Conservation (phyloP, 352 stramenopile genomes). For the Phytophthora syringae region DNA sequence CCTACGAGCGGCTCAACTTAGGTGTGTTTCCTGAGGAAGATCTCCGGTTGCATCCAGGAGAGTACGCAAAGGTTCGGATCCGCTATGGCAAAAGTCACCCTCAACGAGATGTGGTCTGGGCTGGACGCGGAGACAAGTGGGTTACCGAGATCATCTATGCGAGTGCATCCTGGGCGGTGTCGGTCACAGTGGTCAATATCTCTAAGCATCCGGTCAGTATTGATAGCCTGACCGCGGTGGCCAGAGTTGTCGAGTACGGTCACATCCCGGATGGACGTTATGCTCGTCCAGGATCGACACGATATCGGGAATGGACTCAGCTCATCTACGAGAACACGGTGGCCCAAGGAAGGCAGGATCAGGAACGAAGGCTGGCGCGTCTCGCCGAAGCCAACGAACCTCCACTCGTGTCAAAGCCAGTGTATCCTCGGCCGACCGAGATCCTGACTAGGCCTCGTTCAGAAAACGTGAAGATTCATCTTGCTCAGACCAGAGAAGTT, state of each 20-base stretch:
- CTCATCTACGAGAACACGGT: conserved; percentile 2
- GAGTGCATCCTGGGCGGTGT: neutral
- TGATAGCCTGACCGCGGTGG: neutral
- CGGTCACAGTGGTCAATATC: conserved; percentile 9
- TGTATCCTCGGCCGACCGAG: no score
- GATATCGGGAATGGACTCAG: conserved; percentile 7
- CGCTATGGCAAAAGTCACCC: neutral
- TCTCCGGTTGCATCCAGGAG: neutral
- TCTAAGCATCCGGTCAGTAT: neutral
- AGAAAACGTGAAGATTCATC: no score
- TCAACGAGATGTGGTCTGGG: no score
- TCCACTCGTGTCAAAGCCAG: no score
- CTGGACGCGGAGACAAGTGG: neutral
- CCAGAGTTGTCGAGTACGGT: conserved; percentile 7
- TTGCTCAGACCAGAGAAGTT: no score
- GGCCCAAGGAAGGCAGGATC: neutral
- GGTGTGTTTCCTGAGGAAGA: no score
- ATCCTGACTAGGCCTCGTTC: no score
- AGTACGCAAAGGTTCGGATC: neutral
- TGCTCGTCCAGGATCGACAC: conserved; percentile 1
- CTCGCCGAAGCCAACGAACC: no score
- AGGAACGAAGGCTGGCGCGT: no score
- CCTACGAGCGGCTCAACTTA: no score
- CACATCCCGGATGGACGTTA: neutral
- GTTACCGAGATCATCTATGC: conserved; percentile 10